phyloP scores from a whole-genome alignment of 2,329 filamentous ascomycete genomes.

The Catunica adiposa region DNA sequence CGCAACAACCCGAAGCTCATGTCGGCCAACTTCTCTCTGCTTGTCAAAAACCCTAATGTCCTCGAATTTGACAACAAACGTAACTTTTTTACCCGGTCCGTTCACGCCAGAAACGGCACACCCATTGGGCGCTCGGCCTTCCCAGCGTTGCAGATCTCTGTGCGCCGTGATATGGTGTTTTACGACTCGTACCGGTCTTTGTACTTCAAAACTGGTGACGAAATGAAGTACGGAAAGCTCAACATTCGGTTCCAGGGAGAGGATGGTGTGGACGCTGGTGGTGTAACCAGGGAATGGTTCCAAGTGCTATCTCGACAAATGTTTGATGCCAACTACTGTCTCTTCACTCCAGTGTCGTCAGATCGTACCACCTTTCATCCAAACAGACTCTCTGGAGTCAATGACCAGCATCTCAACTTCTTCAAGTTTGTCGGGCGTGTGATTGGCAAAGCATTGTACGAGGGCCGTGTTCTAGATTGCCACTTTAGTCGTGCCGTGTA shows the following conservation, averaged over 20 bases:
- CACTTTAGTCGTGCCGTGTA: slow-evolving; percentile 98
- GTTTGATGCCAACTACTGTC: slow-evolving; percentile 95
- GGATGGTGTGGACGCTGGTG: slow-evolving; percentile 93
- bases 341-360: slow-evolving; percentile 92
- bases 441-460: slow-evolving; percentile 95
- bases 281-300: slow-evolving; percentile 98
- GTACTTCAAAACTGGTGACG: slow-evolving; percentile 89
- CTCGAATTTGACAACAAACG: slow-evolving; percentile 99
- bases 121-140: slow-evolving; percentile 49
- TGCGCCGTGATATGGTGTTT: slow-evolving; percentile 91
- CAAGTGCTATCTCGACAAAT: slow-evolving; percentile 92
- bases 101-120: slow-evolving; percentile 54
- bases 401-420: slow-evolving; percentile 89
- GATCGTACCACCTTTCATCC: slow-evolving; percentile 98
- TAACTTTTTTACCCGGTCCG: slow-evolving; percentile 91
- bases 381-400: slow-evolving; percentile 84
- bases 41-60: slow-evolving; percentile 98
- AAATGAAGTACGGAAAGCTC: slow-evolving; percentile 98
- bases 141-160: slow-evolving; percentile 64
- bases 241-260: slow-evolving; percentile 96
- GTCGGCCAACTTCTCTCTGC: slow-evolving; percentile 89
- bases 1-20: slow-evolving; percentile 94
- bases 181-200: slow-evolving; percentile 96
- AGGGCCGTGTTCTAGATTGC: slow-evolving; percentile 87
- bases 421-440: slow-evolving; percentile 99